phyloP scores from a whole-genome alignment of 768 basidiomycete species.

The Chalciporus piperatus region DNA sequence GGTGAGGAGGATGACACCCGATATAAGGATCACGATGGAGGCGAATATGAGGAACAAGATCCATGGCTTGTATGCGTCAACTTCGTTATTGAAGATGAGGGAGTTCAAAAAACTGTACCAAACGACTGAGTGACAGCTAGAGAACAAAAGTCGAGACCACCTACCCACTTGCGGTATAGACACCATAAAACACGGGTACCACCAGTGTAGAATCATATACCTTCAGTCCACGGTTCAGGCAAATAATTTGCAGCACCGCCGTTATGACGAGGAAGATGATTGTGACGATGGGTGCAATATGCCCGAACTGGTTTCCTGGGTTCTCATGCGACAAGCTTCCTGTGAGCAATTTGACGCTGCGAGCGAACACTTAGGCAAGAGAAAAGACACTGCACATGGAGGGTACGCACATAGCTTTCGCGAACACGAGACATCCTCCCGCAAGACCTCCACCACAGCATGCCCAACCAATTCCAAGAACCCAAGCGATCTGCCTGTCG shows the following conservation, averaged over 20 bases:
- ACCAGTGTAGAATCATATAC: constrained; percentile 90
- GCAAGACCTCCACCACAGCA: constrained; percentile 90
- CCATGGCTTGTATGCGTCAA: constrained; percentile 85
- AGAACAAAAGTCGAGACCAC: constrained; percentile 15
- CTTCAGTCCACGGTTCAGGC: constrained; percentile 85
- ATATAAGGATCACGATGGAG: constrained; percentile 83
- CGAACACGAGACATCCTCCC: constrained; percentile 86
- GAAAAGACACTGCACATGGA: background rate
- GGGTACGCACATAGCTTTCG: constrained; percentile 40
- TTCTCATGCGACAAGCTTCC: constrained; percentile 77
- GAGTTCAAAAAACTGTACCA: constrained; percentile 55
- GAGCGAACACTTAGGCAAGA: constrained; percentile 9
- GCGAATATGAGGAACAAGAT: constrained; percentile 83
- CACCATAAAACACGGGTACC: constrained; percentile 92
- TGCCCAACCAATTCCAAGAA: constrained; percentile 91
- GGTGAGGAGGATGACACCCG: constrained; percentile 90
- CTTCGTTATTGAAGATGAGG: constrained; percentile 79
- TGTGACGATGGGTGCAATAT: constrained; percentile 75
- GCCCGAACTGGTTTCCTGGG: constrained; percentile 84
- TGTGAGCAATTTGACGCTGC: constrained; percentile 76
- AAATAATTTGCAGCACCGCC: constrained; percentile 87
- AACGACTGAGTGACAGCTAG: constrained; percentile 7
- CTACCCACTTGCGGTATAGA: constrained; percentile 82
- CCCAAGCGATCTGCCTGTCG: constrained; percentile 86
- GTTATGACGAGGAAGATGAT: constrained; percentile 60